Evolutionary conservation across 1,284 basidiomycete genomes (phyloP).

Genomic region (Bjerkandera adusta): DNA sequence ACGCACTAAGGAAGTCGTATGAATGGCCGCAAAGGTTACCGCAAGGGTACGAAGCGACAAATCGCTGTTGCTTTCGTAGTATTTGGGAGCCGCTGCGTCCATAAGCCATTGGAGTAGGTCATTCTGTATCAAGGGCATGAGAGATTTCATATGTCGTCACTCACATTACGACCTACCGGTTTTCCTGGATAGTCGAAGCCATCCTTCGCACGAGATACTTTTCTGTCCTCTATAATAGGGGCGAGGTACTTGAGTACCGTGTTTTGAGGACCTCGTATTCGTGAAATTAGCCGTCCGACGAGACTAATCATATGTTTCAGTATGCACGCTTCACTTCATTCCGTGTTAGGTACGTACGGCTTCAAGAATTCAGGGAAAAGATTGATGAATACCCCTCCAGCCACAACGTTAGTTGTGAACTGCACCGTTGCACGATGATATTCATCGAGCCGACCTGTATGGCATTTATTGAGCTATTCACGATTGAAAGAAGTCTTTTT

Average conservation of each 20-base stretch:
- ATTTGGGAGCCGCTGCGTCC: background rate
- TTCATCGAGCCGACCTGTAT: too few relatives aligned
- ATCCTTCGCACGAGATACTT: background rate
- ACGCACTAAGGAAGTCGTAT: constrained; percentile 7
- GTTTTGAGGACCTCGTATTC: too few relatives aligned
- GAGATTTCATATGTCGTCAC: too few relatives aligned
- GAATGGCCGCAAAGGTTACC: constrained; percentile 6
- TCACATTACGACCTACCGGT: background rate
- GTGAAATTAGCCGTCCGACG: background rate
- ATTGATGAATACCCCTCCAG: background rate
- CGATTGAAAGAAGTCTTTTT: too few relatives aligned
- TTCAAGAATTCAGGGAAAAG: constrained; percentile 8
- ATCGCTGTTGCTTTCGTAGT: background rate
- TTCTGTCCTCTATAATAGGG: too few relatives aligned
- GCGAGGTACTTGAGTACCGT: too few relatives aligned
- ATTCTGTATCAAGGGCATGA: background rate
- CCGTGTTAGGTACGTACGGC: background rate
- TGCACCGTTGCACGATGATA: too few relatives aligned
- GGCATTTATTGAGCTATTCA: too few relatives aligned
- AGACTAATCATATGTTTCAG: background rate
- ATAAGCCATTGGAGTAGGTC: constrained; percentile 8
- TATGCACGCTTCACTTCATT: background rate
- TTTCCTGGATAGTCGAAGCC: background rate
- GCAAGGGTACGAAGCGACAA: background rate
- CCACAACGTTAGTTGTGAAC: background rate